Conservation (phyloP, 164 flowering plant species). For the Paratinospora sagittata region DNA sequence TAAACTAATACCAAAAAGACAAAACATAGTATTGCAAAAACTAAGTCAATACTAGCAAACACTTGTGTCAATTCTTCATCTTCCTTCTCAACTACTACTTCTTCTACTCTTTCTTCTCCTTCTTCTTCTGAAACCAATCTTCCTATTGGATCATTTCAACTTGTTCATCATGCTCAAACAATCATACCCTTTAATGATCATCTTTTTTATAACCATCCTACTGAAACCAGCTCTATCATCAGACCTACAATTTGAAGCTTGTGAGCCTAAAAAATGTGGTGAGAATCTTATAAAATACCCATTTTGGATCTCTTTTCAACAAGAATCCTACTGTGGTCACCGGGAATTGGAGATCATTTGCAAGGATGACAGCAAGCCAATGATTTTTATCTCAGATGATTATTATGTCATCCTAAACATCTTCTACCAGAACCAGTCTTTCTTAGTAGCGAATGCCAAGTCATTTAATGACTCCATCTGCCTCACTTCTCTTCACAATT, state of each 20-base stretch:
- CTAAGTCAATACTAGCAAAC: too few relatives aligned
- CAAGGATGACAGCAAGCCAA: slow-evolving; percentile 19
- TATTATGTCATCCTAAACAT: slow-evolving; percentile 36
- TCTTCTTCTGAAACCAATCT: too few relatives aligned
- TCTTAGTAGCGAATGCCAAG: slow-evolving; percentile 21
- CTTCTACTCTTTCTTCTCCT: too few relatives aligned
- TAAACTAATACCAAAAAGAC: too few relatives aligned
- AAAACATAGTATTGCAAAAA: too few relatives aligned
- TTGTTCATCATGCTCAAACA: too few relatives aligned
- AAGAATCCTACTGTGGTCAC: slow-evolving; percentile 41
- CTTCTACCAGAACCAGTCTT: slow-evolving; percentile 28
- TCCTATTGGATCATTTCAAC: too few relatives aligned
- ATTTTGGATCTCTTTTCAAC: slow-evolving; percentile 38
- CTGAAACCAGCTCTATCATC: slow-evolving; percentile 12
- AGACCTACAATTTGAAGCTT: slow-evolving; percentile 28
- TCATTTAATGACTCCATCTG: slow-evolving; percentile 20
- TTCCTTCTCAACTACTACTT: too few relatives aligned
- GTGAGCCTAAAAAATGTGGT: slow-evolving; percentile 44
- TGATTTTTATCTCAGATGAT: slow-evolving; percentile 28
- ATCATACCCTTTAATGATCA: too few relatives aligned
- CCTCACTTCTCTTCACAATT: slow-evolving; percentile 34
- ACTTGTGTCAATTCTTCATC: too few relatives aligned
- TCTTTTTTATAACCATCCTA: too few relatives aligned
- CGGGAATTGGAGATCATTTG: slow-evolving; percentile 40
- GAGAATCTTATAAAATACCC: slow-evolving; percentile 41